Conservation (phyloP, 2,329 filamentous ascomycete genomes). For the Alternaria sp. region DNA sequence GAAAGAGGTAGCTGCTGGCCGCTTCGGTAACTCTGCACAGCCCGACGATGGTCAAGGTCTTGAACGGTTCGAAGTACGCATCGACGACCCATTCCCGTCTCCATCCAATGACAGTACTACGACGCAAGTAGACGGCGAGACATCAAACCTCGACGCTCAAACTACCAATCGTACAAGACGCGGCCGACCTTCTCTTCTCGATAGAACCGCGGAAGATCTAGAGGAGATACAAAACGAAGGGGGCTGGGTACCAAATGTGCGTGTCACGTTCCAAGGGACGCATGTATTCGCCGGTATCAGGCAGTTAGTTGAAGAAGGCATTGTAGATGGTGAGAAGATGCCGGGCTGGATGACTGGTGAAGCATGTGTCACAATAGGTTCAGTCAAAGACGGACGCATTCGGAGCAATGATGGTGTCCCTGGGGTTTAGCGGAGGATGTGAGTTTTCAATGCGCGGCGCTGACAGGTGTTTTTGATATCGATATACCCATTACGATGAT, state of each 20-base stretch:
- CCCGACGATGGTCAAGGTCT: constrained; percentile 52
- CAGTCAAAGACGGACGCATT: constrained; percentile 72
- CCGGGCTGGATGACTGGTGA: constrained; percentile 93
- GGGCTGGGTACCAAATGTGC: constrained; percentile 66
- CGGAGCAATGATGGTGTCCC: constrained; percentile 39
- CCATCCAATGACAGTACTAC: constrained; percentile 10
- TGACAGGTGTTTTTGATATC: constrained; percentile 30
- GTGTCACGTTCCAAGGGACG: constrained; percentile 74
- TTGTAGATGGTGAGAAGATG: constrained; percentile 79
- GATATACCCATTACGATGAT: constrained; percentile 36
- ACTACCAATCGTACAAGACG: constrained; percentile 32
- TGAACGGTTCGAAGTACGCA: constrained; percentile 60
- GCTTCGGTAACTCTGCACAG: constrained; percentile 69
- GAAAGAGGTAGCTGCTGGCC: constrained; percentile 68
- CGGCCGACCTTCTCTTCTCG: constrained; percentile 47
- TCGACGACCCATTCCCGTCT: constrained; percentile 57
- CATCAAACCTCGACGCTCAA: constrained; percentile 27
- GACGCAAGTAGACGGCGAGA: constrained; percentile 27
- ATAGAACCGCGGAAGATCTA: constrained; percentile 43
- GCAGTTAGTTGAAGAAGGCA: constrained; percentile 77
- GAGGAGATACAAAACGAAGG: constrained; percentile 38
- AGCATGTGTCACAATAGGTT: constrained; percentile 77
- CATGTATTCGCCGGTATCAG: constrained; percentile 85
- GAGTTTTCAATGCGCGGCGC: constrained; percentile 16
- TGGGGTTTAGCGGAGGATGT: constrained; percentile 28